Conservation (phyloP, 1,284 basidiomycete species). For the Inonotus obliquus region DNA sequence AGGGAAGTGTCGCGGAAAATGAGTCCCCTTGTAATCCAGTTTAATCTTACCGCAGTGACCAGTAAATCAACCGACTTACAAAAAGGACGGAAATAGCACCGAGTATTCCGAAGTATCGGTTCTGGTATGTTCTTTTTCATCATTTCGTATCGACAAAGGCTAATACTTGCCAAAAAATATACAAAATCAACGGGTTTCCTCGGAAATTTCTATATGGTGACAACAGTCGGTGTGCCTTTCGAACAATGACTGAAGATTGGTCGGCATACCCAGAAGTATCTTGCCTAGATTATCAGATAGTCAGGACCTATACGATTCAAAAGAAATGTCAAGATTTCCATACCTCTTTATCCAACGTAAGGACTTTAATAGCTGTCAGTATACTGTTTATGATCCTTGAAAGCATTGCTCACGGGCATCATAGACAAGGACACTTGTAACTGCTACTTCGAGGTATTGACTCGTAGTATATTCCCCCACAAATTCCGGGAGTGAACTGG, state of each 20-base stretch:
- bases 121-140: not conserved
- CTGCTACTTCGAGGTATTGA: not conserved
- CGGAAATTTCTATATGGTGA: not conserved
- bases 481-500: not conserved
- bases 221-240: no score
- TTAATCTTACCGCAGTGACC: not conserved
- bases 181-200: not conserved
- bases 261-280: conserved; percentile 9
- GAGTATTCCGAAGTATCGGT: conserved; percentile 4
- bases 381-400: not conserved
- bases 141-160: not conserved
- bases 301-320: not conserved
- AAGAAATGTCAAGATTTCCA: not conserved
- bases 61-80: not conserved
- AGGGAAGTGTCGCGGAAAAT: not conserved
- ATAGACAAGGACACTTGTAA: not conserved
- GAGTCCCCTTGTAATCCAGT: not conserved
- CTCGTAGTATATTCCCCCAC: not conserved
- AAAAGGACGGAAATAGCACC: not conserved
- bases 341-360: conserved; percentile 3
- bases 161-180: not conserved
- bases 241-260: no score
- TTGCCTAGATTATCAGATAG: not conserved
- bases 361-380: not conserved
- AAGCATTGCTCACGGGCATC: not conserved